phyloP scores from a whole-genome alignment of 2,329 filamentous ascomycete genomes.

The Botrytis squamosa region DNA sequence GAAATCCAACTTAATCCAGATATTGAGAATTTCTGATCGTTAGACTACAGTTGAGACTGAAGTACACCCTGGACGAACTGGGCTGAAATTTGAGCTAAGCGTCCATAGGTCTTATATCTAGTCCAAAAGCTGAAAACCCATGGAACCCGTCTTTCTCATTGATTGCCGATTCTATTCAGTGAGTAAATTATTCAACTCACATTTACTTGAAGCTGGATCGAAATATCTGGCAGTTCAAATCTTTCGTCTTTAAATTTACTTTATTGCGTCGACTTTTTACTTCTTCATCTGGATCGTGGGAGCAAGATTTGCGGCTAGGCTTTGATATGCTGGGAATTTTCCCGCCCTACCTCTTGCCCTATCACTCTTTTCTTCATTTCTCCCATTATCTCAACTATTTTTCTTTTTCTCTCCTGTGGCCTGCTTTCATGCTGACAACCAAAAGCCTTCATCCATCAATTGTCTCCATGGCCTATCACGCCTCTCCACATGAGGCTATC shows the following conservation, averaged over 20 bases:
- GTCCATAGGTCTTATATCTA: slow-evolving; percentile 38
- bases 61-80: neutral
- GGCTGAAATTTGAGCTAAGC: neutral
- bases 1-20: neutral
- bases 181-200: neutral
- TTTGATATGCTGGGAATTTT: neutral
- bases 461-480: slow-evolving; percentile 48
- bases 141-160: slow-evolving; percentile 48
- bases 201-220: neutral
- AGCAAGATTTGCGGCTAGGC: neutral
- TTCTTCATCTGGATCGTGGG: neutral
- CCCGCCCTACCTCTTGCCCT: neutral
- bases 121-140: slow-evolving; percentile 4
- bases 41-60: neutral
- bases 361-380: neutral
- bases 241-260: too few species aligned
- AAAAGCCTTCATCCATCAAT: slow-evolving; percentile 48
- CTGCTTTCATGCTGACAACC: neutral
- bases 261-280: neutral
- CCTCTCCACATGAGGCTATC: slow-evolving; percentile 48
- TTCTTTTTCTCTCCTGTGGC: neutral
- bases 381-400: neutral
- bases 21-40: neutral
- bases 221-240: neutral
- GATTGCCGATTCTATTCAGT: slow-evolving; percentile 53